Evolutionary conservation across 108 stramenopile species (phyloP), one percentile per base, ranked within the genome.

Genomic region (Fragilariopsis cylindrus): DNA sequence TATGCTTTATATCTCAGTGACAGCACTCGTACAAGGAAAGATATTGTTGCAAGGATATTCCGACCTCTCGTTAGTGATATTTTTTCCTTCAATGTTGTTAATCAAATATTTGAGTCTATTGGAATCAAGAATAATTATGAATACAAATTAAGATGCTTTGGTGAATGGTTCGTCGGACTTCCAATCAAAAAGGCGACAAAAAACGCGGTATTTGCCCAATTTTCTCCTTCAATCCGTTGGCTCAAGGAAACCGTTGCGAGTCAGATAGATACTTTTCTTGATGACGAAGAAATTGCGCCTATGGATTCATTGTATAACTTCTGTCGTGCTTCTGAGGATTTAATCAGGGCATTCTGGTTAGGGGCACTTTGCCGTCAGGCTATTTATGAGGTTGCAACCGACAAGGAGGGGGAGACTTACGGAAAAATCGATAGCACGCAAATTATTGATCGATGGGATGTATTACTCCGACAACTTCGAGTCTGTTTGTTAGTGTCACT

Each of bases 151-250:
- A 85, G 81, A 64, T 92, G 90, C 65, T 91, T 91, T 77, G 93
- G 93, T 40, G 93, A 94, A 67, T 94, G 93, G 93, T 75, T 90
- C 52, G 30, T 85, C 3, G 76, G 81, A 8, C 78, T 92, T 39
- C 60, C 76, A 7, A 53, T 86, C 9, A 78, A 85, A 54, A 78
- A 85, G 43, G 78, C 76, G 3, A 71, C 79, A 15, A 78, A 86
- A 62, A 79, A 85, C 43, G 79, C 85, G 39, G 58, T 91, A 39
- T 82, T 80, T 67, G 80, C 79, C 40, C 62, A 76, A 30, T 75
- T 86, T 68, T 85, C 88, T 48, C 91, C 90, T 2, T 86, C 88
- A 71, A 78, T 80, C 1, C 74, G 93, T 16, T 94, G 88, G 85
- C 83, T 94, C 6, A 81, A 87, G 50, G 90, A 89, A 21, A 66